Base-by-base conservation (phyloP, 2,329 filamentous ascomycete species). In the Periconia digitata region DNA sequence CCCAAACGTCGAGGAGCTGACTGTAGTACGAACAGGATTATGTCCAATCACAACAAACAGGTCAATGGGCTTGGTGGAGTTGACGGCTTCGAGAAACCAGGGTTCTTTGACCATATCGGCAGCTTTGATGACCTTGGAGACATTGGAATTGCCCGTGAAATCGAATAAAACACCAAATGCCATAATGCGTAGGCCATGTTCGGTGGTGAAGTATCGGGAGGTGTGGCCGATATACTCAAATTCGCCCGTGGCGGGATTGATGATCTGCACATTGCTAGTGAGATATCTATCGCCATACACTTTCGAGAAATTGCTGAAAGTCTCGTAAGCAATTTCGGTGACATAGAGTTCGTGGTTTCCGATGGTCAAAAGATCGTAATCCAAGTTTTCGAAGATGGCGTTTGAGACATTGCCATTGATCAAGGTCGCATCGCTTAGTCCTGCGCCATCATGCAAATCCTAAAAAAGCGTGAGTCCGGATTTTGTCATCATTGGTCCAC, bases 321-420 rank as follows among this genome's bases (percentile, higher is more conserved):
- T 81, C 58, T 86, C 78, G 51, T 85, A 85, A 1, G 84, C 79
- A 43, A 86, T 78, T 23, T 82, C 78, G 8, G 79, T 78, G 8
- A 84, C 75, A 60, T 86, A 86, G 6, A 87, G 76, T 69, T 87
- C 85, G 56, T 87, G 84, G 61, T 87, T 86, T 2, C 82, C 79
- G 47, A 81, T 79, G 2, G 78, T 77, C 35, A 82, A 66, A 20
- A 82, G 54, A 56, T 82, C 79, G 54, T 81, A 82, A 48, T 81
- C 75, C 23, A 80, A 54, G 15, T 77, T 75, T 58, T 79, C 71
- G 54, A 80, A 81, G 42, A 82, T 74, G 1, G 70, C 71, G 50
- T 79, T 80, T 1, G 80, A 81, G 18, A 82, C 54, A 35, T 74
- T 69, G 37, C 82, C 84, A 52, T 85, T 83, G 2, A 78, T 77